Base-by-base conservation (phyloP, 2,329 filamentous ascomycete species). In the Trichoderma brevicompactum region DNA sequence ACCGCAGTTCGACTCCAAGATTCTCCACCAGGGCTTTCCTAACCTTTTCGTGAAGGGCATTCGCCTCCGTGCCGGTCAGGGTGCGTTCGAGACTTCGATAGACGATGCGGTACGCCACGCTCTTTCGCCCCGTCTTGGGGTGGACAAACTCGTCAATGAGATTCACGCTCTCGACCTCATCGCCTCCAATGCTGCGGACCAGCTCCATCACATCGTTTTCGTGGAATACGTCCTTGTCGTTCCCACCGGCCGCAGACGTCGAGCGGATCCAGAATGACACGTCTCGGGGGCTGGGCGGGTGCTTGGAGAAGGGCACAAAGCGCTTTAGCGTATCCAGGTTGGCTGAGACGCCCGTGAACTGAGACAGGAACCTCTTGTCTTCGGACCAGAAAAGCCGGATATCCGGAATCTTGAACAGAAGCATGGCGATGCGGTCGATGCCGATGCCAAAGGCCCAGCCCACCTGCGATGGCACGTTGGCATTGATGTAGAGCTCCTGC, bases 171-270 rank as follows among this genome's bases (percentile, higher is more conserved):
- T 99, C 95, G 41, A 95, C 92, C 23, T 88, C 79, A 75, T 96
- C 91, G 58, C 93, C 94, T 9, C 88, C 92, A 53, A 94, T 83
- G 70, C 89, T 89, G 69, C 95, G 88, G 17, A 97, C 91, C 65
- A 97, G 85, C 79, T 98, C 95, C 94, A 98, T 98, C 59, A 98
- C 83, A 77, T 99, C 95, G 78, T 98, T 98, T 76, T 96, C 94
- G 76, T 98, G 94, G 74, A 97, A 92, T 71, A 74, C 65, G 70
- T 76, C 71, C 77, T 81, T 65, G 72, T 77, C 73, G 61, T 79
- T 82, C 34, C 83, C 83, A 12, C 80, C 83, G 3, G 79, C 83
- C 23, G 81, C 77, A 2, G 81, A 79, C 77, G 80, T 69, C 34
- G 72, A 69, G 6, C 67, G 72, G 63, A 98, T 80, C 95, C 95